Conservation (phyloP, 306 rosid genomes). For the Cicer pinnatifidum region DNA sequence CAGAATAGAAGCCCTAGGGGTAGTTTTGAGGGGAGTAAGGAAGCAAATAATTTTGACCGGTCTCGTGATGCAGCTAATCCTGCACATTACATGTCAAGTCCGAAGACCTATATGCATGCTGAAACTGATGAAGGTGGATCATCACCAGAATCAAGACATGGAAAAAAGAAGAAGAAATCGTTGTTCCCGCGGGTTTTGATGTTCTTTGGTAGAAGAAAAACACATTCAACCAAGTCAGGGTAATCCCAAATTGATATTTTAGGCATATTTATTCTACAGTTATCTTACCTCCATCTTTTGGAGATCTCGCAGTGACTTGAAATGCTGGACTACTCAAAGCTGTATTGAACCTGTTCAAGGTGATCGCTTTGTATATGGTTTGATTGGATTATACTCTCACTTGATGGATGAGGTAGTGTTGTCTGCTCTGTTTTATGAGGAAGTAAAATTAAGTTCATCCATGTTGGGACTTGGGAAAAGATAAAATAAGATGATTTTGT, state of each 20-base stretch:
- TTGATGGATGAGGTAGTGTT: conserved; percentile 41
- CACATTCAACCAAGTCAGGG: conserved; percentile 58
- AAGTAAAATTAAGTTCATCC: conserved; percentile 43
- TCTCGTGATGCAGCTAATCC: conserved; percentile 42
- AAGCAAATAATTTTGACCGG: conserved; percentile 47
- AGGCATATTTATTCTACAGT: conserved; percentile 42
- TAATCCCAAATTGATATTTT: conserved; percentile 43
- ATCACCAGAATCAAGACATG: conserved; percentile 63
- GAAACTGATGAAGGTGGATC: conserved; percentile 49
- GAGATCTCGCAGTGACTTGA: conserved; percentile 49
- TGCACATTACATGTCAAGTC: conserved; percentile 55
- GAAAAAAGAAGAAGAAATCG: conserved; percentile 79
- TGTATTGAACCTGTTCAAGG: conserved; percentile 45
- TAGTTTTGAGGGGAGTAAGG: conserved; percentile 70
- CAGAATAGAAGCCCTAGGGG: conserved; percentile 67
- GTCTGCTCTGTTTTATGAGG: conserved; percentile 48
- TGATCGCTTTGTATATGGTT: conserved; percentile 57
- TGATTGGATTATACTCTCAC: conserved; percentile 51
- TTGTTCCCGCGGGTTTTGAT: conserved; percentile 82
- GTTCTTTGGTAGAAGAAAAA: conserved; percentile 78
- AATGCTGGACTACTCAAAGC: conserved; percentile 46
- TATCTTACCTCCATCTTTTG: conserved; percentile 43
- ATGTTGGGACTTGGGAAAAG: conserved; percentile 46
- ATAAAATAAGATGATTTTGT: conserved; percentile 50
- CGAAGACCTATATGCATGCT: conserved; percentile 47